Base-by-base conservation (phyloP, 129 eudicot genomes). In the Mikania micrantha region DNA sequence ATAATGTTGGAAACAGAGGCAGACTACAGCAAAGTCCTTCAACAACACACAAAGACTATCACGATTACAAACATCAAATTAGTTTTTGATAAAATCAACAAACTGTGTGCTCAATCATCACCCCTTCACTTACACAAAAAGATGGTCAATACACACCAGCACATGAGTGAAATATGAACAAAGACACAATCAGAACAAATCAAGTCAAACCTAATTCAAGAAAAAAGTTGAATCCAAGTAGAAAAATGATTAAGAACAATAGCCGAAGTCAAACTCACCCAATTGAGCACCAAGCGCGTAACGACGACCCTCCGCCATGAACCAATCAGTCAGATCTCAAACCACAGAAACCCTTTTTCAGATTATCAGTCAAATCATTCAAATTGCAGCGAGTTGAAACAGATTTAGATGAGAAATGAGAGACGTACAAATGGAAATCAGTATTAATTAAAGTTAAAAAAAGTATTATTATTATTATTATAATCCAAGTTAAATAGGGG, bases 281-380 rank as follows among this genome's bases (percentile, higher is more conserved):
- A 87, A 76, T 60, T 83, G 94, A 78, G 94, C 84, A 73, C 78
- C 78, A 75, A 87, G 89, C 4, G 77, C 89, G 58, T 80, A 80
- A 24, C 88, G 86, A 65, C 87, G 78, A 73, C 67, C 69, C 17
- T 83, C 89, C 63, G 94, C 85, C 94, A 83, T 87, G 48, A 57
- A 67, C 50, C 2, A 48, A 53, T 66, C 35, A 52, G 24, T 45
- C 79, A 69, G 79, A 75, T 75, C 74, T 75, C 76, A 69, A 54
- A 13, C 64, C 8, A 45, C 38, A 45, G 28, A 60, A 60, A 20
- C 17, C 9, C 35, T n/a, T 60, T 47, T 31, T 48, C 44, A 45
- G 60, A 71, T 17, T 28, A 57, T 16, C 21, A 11, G 28, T 41
- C 75, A 7, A 24, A 44, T 44, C 67, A 56, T 67, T 47, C 41